phyloP scores from a whole-genome alignment of 2,329 filamentous ascomycete genomes.

The Ophiostoma quercus region DNA sequence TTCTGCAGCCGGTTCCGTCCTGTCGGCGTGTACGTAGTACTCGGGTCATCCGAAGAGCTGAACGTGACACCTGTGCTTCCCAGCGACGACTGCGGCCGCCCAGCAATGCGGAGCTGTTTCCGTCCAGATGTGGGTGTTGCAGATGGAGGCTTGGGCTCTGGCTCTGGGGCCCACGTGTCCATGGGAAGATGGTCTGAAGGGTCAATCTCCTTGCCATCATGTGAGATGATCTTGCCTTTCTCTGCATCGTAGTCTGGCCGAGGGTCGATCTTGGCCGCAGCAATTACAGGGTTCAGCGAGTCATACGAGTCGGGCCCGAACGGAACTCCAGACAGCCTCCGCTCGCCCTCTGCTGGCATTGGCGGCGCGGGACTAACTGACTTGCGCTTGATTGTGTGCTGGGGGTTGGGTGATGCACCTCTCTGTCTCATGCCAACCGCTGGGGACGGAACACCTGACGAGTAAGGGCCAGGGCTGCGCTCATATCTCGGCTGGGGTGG shows the following conservation, averaged over 20 bases:
- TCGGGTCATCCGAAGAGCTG: constrained; percentile 35
- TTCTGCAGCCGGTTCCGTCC: constrained; percentile 61
- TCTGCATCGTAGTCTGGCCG: constrained; percentile 46
- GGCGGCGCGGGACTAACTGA: constrained; percentile 70
- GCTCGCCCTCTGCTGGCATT: constrained; percentile 32
- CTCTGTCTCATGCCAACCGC: constrained; percentile 36
- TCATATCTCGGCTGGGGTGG: constrained; percentile 30
- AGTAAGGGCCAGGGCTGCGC: constrained; percentile 41
- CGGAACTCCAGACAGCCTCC: constrained; percentile 57
- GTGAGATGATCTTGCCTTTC: constrained; percentile 66
- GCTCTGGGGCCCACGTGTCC: constrained; percentile 72
- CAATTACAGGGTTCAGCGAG: constrained; percentile 58
- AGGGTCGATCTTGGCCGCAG: constrained; percentile 34
- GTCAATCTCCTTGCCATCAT: constrained; percentile 71
- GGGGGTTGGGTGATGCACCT: constrained; percentile 39
- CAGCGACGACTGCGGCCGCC: constrained; percentile 40
- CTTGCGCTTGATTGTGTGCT: constrained; percentile 60
- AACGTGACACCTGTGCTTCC: constrained; percentile 31
- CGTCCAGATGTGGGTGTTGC: constrained; percentile 43
- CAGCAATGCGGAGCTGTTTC: constrained; percentile 47
- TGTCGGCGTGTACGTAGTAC: constrained; percentile 31
- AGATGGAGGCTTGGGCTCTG: constrained; percentile 53
- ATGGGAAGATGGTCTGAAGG: constrained; percentile 75
- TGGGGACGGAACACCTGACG: constrained; percentile 34
- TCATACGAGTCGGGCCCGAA: constrained; percentile 75